These are phyloP conservation scores for Boletellus emodensis DNA, from an alignment of 768 basidiomycete species.

Conservation along the genomic window DNA sequence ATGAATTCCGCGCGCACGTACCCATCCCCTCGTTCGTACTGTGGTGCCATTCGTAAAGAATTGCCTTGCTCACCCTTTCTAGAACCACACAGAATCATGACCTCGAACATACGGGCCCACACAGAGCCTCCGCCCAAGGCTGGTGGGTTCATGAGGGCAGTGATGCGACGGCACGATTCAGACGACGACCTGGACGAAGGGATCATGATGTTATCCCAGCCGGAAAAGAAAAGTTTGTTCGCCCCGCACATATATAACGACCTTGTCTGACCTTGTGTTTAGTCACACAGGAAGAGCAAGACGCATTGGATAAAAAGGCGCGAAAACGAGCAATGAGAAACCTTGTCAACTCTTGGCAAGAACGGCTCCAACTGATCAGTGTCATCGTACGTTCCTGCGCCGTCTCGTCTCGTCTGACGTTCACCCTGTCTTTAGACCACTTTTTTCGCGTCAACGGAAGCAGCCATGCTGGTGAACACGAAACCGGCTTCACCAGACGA, in stretches of 20 bases:
- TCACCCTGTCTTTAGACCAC: constrained; percentile 42
- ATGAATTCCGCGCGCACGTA: constrained; percentile 14
- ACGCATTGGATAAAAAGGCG: constrained; percentile 44
- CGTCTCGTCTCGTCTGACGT: not conserved
- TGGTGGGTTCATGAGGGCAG: constrained; percentile 20
- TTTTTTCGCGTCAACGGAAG: constrained; percentile 59
- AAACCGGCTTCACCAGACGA: constrained; percentile 26
- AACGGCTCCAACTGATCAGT: constrained; percentile 56
- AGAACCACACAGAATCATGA: constrained; percentile 16
- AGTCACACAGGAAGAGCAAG: constrained; percentile 50
- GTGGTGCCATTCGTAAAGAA: not conserved
- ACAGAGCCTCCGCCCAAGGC: constrained; percentile 15
- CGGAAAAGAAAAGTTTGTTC: constrained; percentile 20
- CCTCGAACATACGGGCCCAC: constrained; percentile 7
- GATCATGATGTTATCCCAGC: not conserved
- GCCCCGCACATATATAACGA: not conserved
- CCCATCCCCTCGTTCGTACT: constrained; percentile 6
- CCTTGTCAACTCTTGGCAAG: constrained; percentile 59
- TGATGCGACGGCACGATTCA: constrained; percentile 11
- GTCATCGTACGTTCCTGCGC: constrained; percentile 44
- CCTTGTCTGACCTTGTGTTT: not conserved
- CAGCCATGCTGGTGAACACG: constrained; percentile 46
- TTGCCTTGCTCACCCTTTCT: not conserved
- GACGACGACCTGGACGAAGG: constrained; percentile 18
- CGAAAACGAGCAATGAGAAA: constrained; percentile 44